phyloP scores from a whole-genome alignment of 495 filamentous ascomycete species.

The Xylaria palmicola region DNA sequence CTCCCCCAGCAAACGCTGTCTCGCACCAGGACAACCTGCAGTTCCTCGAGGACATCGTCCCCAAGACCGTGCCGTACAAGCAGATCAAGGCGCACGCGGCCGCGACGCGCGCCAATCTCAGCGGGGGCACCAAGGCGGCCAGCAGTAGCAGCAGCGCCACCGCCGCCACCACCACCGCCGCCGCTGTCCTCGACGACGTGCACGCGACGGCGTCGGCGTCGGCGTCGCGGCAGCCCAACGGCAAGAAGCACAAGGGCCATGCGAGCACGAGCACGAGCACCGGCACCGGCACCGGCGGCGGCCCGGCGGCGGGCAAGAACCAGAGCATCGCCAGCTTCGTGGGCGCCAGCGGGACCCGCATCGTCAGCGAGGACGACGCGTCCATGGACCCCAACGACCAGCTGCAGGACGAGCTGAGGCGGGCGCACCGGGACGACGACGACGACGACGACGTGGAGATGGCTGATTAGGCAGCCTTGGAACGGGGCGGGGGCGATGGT shows the following conservation, averaged over 20 bases:
- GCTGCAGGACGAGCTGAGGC: constrained; percentile 48
- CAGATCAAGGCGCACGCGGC: constrained; percentile 63
- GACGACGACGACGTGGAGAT: constrained; percentile 54
- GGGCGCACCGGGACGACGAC: constrained; percentile 24
- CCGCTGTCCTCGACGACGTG: background rate
- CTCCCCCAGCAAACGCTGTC: constrained; percentile 74
- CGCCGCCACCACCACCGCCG: background rate
- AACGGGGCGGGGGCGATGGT: background rate
- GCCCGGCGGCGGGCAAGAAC: no score
- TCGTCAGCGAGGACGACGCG: constrained; percentile 27
- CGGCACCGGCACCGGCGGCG: background rate
- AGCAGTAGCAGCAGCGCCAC: background rate
- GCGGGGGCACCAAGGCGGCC: constrained; percentile 25
- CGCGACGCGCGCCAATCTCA: constrained; percentile 39
- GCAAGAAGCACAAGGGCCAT: constrained; percentile 28
- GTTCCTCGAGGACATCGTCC: constrained; percentile 89
- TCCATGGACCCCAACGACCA: constrained; percentile 40
- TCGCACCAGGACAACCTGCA: constrained; percentile 89
- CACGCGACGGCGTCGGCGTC: background rate
- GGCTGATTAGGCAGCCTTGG: constrained; percentile 40
- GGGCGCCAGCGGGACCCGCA: constrained; percentile 26
- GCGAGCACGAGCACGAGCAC: constrained; percentile 21
- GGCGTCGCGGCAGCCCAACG: constrained; percentile 8
- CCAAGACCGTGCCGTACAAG: constrained; percentile 77
- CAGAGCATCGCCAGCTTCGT: constrained; percentile 23